phyloP scores from a whole-genome alignment of 129 eudicot genomes.

The Pseudognaphalium luteoalbum region DNA sequence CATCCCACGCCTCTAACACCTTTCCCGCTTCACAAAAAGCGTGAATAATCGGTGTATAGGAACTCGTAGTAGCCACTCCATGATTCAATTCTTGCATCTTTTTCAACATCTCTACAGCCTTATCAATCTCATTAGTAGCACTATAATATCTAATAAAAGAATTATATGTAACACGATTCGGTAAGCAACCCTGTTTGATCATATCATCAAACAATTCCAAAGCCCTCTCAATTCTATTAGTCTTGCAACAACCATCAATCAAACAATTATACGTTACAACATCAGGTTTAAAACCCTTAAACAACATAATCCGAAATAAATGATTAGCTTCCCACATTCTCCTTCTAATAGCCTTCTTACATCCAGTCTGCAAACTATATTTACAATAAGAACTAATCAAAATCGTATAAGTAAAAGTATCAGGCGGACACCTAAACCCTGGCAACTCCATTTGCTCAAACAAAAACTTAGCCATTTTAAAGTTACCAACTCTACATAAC shows the following conservation, averaged over 20 bases:
- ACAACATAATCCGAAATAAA: conserved; percentile 76
- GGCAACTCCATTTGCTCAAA: conserved; percentile 91
- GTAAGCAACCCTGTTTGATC: conserved; percentile 59
- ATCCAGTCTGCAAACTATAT: conserved; percentile 62
- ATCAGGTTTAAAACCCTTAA: conserved; percentile 88
- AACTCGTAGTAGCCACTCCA: conserved; percentile 66
- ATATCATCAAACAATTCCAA: conserved; percentile 76
- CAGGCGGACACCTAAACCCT: conserved; percentile 83
- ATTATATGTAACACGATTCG: conserved; percentile 75
- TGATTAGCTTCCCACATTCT: conserved; percentile 96
- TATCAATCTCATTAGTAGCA: conserved; percentile 74
- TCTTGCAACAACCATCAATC: conserved; percentile 95
- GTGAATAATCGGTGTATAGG: conserved; percentile 89
- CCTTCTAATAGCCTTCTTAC: conserved; percentile 77
- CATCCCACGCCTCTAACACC: conserved; percentile 56
- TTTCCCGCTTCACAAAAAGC: conserved; percentile 81
- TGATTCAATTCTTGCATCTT: conserved; percentile 62
- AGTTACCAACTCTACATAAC: conserved; percentile 79
- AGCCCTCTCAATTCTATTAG: conserved; percentile 76
- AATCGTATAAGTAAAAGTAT: conserved; percentile 73
- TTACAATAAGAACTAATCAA: conserved; percentile 82
- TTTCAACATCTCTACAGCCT: conserved; percentile 70
- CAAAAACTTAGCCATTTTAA: conserved; percentile 73
- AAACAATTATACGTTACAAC: conserved; percentile 88
- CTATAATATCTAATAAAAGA: conserved; percentile 79